Conservation (phyloP, 805 yeast species). For the Sungouiella blattae region DNA sequence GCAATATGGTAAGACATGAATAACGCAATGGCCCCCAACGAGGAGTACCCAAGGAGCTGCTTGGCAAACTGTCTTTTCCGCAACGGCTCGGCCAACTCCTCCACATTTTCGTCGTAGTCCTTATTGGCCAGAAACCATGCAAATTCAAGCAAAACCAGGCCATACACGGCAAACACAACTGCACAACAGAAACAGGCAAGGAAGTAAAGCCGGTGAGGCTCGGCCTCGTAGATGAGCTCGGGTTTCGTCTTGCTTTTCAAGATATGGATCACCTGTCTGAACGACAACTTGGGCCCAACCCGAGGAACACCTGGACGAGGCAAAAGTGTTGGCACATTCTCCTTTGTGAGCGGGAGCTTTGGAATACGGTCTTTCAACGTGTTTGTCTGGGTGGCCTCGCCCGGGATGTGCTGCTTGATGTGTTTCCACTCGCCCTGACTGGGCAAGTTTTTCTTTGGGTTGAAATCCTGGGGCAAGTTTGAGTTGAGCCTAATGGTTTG, state of each 20-base stretch:
- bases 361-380: slow-evolving; percentile 60
- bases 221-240: slow-evolving; percentile 77
- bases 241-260: slow-evolving; percentile 56
- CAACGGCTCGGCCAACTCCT: slow-evolving; percentile 43
- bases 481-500: slow-evolving; percentile 18
- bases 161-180: slow-evolving; percentile 65
- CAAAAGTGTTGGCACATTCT: slow-evolving; percentile 59
- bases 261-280: slow-evolving; percentile 59
- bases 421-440: slow-evolving; percentile 40
- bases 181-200: slow-evolving; percentile 67
- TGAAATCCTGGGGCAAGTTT: slow-evolving; percentile 27
- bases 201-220: slow-evolving; percentile 76
- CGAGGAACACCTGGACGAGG: slow-evolving; percentile 80
- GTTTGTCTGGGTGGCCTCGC: slow-evolving; percentile 44
- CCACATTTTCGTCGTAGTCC: slow-evolving; percentile 50
- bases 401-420: slow-evolving; percentile 52
- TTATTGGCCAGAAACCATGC: slow-evolving; percentile 49
- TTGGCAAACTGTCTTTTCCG: slow-evolving; percentile 37
- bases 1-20: slow-evolving; percentile 28
- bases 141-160: slow-evolving; percentile 56
- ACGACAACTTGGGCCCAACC: slow-evolving; percentile 52
- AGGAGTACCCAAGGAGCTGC: slow-evolving; percentile 24
- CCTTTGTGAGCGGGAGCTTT: slow-evolving; percentile 60
- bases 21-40: slow-evolving; percentile 26
- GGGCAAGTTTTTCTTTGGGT: slow-evolving; percentile 30